These are phyloP conservation scores for Eucalyptus lansdowneana DNA, from an alignment of 345 rosid species.

Conservation along the genomic window DNA sequence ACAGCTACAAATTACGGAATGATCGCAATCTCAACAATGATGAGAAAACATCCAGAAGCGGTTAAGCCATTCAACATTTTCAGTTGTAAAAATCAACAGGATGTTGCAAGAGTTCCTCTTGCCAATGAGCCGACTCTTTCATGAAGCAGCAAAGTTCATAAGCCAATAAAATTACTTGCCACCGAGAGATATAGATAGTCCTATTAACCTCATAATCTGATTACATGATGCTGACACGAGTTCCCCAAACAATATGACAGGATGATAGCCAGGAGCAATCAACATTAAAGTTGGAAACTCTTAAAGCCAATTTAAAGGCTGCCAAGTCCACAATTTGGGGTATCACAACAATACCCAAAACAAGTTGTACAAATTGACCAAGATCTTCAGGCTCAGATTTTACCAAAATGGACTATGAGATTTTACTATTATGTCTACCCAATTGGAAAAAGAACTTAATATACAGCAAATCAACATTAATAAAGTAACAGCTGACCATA, in stretches of 20 bases:
- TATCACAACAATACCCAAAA: neutral
- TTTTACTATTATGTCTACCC: neutral
- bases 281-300: neutral
- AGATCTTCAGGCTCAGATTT: neutral
- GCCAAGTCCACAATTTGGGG: neutral
- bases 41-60: neutral
- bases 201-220: neutral
- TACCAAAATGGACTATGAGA: neutral
- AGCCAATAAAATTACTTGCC: neutral
- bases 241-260: neutral
- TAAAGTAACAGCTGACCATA: neutral
- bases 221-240: neutral
- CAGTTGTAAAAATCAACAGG: neutral
- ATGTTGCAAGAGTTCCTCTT: neutral
- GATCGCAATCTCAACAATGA: neutral
- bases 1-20: neutral
- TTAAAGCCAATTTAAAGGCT: neutral
- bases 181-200: neutral
- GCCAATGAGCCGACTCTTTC: neutral
- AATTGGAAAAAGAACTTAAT: neutral
- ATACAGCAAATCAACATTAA: neutral
- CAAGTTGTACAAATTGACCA: neutral
- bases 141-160: neutral
- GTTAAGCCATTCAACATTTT: neutral
- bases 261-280: neutral